Evolutionary conservation across 371 early-diverging fungal species (phyloP).

Genomic region (Lichtheimia ramosa): DNA sequence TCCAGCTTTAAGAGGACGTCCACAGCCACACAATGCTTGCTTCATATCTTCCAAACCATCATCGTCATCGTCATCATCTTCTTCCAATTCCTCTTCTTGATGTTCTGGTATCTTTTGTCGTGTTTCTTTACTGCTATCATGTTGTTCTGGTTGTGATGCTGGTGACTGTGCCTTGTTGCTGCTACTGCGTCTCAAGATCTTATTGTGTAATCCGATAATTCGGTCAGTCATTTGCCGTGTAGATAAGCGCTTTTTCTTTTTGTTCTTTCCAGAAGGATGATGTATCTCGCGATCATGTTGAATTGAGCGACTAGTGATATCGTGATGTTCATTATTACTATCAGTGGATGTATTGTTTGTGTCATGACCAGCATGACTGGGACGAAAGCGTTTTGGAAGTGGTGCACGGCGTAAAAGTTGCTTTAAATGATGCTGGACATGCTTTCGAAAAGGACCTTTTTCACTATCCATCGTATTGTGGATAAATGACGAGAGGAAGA

Average conservation of each 20-base stretch:
- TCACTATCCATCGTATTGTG: not conserved
- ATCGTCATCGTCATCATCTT: too few relatives aligned
- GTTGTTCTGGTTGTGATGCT: too few relatives aligned
- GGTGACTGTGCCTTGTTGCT: too few relatives aligned
- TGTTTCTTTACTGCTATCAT: too few relatives aligned
- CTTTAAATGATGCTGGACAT: too few relatives aligned
- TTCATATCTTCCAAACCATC: not conserved
- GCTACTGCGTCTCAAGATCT: not conserved
- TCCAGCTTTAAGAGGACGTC: conserved; percentile 18
- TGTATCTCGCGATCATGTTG: not conserved
- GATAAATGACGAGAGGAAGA: not conserved
- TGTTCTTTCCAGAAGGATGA: not conserved
- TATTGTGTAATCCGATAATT: conserved; percentile 6
- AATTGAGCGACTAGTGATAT: not conserved
- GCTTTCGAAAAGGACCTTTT: not conserved
- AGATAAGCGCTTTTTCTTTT: not conserved
- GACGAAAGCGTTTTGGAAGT: too few relatives aligned
- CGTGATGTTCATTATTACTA: too few relatives aligned
- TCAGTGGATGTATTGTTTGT: too few relatives aligned
- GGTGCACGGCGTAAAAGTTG: too few relatives aligned
- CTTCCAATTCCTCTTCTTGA: too few relatives aligned
- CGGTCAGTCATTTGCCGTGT: not conserved
- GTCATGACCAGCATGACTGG: too few relatives aligned
- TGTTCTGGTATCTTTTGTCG: too few relatives aligned
- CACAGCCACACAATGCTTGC: conserved; percentile 11